Percentiles rank a stretch among this genome's conserved stretches.
Evolutionary conservation across 2,329 filamentous ascomycete genomes (phyloP).

Genomic region (Cladosporium phlei): DNA sequence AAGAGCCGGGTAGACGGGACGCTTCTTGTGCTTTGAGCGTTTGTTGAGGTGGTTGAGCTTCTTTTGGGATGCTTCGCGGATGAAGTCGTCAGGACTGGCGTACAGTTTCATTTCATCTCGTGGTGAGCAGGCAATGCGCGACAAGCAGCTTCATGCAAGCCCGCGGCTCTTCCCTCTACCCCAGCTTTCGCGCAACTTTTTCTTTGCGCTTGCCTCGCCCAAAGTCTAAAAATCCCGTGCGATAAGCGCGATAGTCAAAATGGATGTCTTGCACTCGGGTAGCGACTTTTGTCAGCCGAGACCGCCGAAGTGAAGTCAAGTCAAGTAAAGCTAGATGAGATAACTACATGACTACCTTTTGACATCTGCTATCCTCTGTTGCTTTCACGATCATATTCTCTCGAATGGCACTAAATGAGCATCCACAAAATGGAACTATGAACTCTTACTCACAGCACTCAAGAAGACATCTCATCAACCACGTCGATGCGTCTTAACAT

Average conservation of each 20-base stretch:
- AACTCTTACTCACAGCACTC: no score
- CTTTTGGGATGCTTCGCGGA: slow-evolving; percentile 2
- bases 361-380: no score
- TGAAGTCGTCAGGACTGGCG: slow-evolving; percentile 14
- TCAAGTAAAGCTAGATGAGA: neutral
- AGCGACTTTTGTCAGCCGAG: neutral
- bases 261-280: neutral
- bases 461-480: no score
- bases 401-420: no score
- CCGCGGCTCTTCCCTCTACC: neutral
- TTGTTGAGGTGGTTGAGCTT: slow-evolving; percentile 13
- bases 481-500: slow-evolving; percentile 53
- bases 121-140: slow-evolving; percentile 8
- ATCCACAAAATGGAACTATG: no score
- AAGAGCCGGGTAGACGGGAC: slow-evolving; percentile 24
- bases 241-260: neutral
- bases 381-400: no score
- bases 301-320: neutral
- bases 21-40: slow-evolving; percentile 8
- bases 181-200: slow-evolving; percentile 8
- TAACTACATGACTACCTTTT: no score
- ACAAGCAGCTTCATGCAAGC: slow-evolving; percentile 12
- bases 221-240: neutral
- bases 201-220: neutral
- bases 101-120: slow-evolving; percentile 14